Evolutionary conservation across 1,139 yeast genomes (phyloP).

Genomic region (Debaryomyces udenii): DNA sequence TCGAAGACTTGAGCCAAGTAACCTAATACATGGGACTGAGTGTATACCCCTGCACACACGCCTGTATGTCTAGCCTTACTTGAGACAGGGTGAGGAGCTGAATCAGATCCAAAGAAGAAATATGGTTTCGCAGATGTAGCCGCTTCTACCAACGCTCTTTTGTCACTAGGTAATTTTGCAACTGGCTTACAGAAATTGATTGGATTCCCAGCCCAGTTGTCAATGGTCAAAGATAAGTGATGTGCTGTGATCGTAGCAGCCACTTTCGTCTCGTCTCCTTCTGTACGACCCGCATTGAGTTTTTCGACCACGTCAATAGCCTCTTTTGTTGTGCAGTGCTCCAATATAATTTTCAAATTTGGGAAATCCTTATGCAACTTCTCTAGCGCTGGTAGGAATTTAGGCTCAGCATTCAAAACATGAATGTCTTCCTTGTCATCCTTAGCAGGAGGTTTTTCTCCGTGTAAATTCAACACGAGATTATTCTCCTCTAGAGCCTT

Average conservation of each 20-base stretch:
- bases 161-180: slow-evolving; percentile 87
- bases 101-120: slow-evolving; percentile 95
- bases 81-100: slow-evolving; percentile 92
- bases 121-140: slow-evolving; percentile 92
- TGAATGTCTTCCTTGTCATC: slow-evolving; percentile 60
- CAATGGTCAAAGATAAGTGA: slow-evolving; percentile 84
- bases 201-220: slow-evolving; percentile 96
- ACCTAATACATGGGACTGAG: slow-evolving; percentile 81
- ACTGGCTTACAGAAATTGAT: slow-evolving; percentile 97
- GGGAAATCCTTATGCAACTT: slow-evolving; percentile 86
- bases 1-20: slow-evolving; percentile 90
- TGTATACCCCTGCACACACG: slow-evolving; percentile 96
- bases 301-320: slow-evolving; percentile 78
- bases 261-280: slow-evolving; percentile 55
- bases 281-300: slow-evolving; percentile 53
- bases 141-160: slow-evolving; percentile 77
- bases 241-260: slow-evolving; percentile 97
- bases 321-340: slow-evolving; percentile 91
- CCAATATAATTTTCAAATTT: slow-evolving; percentile 79
- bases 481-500: slow-evolving; percentile 80
- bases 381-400: slow-evolving; percentile 85
- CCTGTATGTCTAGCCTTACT: slow-evolving; percentile 76
- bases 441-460: slow-evolving; percentile 82
- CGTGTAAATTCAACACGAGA: slow-evolving; percentile 85
- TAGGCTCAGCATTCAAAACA: slow-evolving; percentile 91